These are phyloP conservation scores for Diversispora eburnea DNA, from an alignment of 192 early-diverging fungal genomes.

Conservation along the genomic window DNA sequence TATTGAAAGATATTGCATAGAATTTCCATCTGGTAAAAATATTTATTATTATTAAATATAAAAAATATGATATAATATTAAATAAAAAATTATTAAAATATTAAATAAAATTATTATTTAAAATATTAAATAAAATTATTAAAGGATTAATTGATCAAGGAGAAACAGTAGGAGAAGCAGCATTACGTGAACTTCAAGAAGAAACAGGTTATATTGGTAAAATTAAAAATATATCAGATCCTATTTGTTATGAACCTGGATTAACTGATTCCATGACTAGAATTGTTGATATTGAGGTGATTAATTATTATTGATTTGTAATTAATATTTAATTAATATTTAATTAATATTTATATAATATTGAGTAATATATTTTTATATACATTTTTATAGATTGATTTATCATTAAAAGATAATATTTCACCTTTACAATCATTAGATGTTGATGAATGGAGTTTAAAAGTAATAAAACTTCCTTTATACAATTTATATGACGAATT, in stretches of 20 bases:
- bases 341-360: not conserved
- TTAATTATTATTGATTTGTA: not conserved
- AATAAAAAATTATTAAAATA: too few relatives aligned
- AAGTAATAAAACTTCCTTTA: slow-evolving; percentile 39
- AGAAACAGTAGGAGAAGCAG: slow-evolving; percentile 38
- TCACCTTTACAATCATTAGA: slow-evolving; percentile 35
- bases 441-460: slow-evolving; percentile 54
- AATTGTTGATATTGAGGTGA: slow-evolving; percentile 41
- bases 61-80: too few relatives aligned
- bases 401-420: slow-evolving; percentile 24
- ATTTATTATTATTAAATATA: too few relatives aligned
- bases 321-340: not conserved
- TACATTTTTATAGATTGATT: slow-evolving; percentile 28
- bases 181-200: slow-evolving; percentile 44
- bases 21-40: slow-evolving; percentile 47
- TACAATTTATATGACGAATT: slow-evolving; percentile 31
- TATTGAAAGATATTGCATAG: slow-evolving; percentile 38
- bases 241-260: slow-evolving; percentile 51
- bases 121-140: not conserved
- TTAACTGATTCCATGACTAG: slow-evolving; percentile 44
- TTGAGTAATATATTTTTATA: not conserved
- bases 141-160: slow-evolving; percentile 40
- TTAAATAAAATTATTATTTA: too few relatives aligned
- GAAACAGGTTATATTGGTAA: slow-evolving; percentile 43
- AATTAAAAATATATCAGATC: slow-evolving; percentile 24